Conservation (phyloP, 1,139 yeast genomes). For the Lodderomyces beijingensis region DNA sequence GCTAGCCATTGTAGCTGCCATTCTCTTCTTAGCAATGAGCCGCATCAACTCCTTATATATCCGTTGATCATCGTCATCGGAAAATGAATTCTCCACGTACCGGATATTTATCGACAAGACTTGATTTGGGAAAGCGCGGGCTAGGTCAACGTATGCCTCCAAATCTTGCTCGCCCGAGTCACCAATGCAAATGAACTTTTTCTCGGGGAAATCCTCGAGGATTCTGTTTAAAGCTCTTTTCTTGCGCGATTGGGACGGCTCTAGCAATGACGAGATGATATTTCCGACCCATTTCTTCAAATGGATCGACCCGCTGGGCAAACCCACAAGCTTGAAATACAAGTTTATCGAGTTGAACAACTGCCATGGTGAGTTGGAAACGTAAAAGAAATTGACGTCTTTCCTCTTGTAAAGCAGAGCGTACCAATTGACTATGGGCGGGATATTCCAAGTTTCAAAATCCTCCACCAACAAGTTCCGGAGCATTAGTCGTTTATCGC, state of each 20-base stretch:
- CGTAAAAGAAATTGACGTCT: conserved; percentile 74
- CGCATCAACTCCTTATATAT: conserved; percentile 30
- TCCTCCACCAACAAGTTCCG: conserved; percentile 70
- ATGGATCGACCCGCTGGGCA: conserved; percentile 79
- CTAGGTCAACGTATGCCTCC: conserved; percentile 81
- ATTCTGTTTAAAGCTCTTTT: conserved; percentile 58
- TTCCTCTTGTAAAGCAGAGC: conserved; percentile 27
- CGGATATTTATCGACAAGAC: conserved; percentile 76
- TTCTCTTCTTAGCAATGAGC: conserved; percentile 11
- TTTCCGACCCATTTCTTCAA: conserved; percentile 85
- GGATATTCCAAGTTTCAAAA: conserved; percentile 61
- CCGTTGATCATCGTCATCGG: conserved; percentile 45
- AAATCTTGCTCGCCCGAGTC: conserved; percentile 95
- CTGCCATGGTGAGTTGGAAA: conserved; percentile 95
- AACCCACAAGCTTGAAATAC: conserved; percentile 49
- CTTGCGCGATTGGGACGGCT: conserved; percentile 83
- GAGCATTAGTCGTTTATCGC: conserved; percentile 79
- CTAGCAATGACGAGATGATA: conserved; percentile 72
- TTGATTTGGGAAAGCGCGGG: conserved; percentile 56
- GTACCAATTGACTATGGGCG: conserved; percentile 74
- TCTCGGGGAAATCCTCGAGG: conserved; percentile 69
- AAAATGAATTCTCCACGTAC: conserved; percentile 66
- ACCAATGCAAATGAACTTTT: conserved; percentile 80
- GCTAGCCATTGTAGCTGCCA: conserved; percentile 1
- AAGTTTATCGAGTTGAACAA: conserved; percentile 60